Conservation (phyloP, 495 filamentous ascomycete genomes). For the Aspergillus nidulans region DNA sequence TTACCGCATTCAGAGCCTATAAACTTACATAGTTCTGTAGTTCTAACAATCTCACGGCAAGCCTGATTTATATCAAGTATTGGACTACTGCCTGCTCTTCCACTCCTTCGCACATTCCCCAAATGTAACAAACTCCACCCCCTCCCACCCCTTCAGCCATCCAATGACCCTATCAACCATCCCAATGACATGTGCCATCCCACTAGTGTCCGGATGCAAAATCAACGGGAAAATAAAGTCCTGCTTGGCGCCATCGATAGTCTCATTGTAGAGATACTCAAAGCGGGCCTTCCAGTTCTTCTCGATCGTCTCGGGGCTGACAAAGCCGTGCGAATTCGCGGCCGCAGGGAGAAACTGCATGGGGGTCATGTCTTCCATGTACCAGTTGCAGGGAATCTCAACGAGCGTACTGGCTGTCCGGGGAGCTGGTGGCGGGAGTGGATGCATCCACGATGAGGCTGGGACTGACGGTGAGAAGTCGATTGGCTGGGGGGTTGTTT, state of each 20-base stretch:
- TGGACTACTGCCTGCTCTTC: not conserved
- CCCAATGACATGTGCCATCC: constrained; percentile 48
- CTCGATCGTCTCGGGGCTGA: constrained; percentile 41
- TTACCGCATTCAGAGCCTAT: too few relatives aligned
- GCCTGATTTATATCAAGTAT: too few relatives aligned
- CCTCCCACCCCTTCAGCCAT: constrained; percentile 40
- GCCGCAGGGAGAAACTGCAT: constrained; percentile 42
- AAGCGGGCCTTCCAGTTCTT: constrained; percentile 46
- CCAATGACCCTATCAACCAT: constrained; percentile 46
- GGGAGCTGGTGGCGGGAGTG: constrained; percentile 24
- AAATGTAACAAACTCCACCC: constrained; percentile 34
- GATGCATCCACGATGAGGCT: constrained; percentile 48
- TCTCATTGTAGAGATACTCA: constrained; percentile 23
- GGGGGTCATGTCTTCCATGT: constrained; percentile 47
- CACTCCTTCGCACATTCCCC: constrained; percentile 11
- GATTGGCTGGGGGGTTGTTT: constrained; percentile 34
- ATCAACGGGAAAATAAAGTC: constrained; percentile 35
- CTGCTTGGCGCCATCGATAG: constrained; percentile 8
- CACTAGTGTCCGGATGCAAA: constrained; percentile 50
- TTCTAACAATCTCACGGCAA: not conserved
- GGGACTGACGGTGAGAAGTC: constrained; percentile 33
- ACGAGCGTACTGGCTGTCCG: constrained; percentile 27
- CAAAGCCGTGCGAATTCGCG: constrained; percentile 42
- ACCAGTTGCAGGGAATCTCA: constrained; percentile 46
- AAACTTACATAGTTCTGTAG: too few relatives aligned